phyloP scores from a whole-genome alignment of 805 yeast genomes.

The Saccharomycopsis selenospora region DNA sequence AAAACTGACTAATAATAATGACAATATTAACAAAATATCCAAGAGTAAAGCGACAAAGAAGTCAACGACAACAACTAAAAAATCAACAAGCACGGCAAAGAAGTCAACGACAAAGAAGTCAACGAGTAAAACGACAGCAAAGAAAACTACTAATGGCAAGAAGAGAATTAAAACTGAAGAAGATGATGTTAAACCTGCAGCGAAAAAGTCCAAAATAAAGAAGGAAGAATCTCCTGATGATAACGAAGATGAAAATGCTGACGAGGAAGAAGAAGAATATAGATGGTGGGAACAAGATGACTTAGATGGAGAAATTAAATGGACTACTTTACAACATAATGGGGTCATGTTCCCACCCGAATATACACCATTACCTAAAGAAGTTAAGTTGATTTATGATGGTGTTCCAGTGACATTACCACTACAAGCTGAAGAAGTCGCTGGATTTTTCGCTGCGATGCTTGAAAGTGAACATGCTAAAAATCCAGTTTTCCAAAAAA shows the following conservation, averaged over 20 bases:
- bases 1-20: slow-evolving; percentile 17
- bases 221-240: slow-evolving; percentile 24
- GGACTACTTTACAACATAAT: slow-evolving; percentile 80
- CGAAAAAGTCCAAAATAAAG: slow-evolving; percentile 13
- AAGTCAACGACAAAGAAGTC: slow-evolving; percentile 6
- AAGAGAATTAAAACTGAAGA: slow-evolving; percentile 6
- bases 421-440: slow-evolving; percentile 86
- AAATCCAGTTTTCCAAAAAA: slow-evolving; percentile 78
- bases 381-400: slow-evolving; percentile 68
- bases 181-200: slow-evolving; percentile 10
- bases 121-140: slow-evolving; percentile 2
- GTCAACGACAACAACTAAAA: background rate
- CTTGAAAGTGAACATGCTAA: slow-evolving; percentile 81
- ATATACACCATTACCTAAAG: slow-evolving; percentile 76
- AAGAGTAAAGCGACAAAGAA: background rate
- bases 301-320: slow-evolving; percentile 66
- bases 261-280: slow-evolving; percentile 53
- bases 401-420: slow-evolving; percentile 73
- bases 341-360: slow-evolving; percentile 94
- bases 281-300: slow-evolving; percentile 84
- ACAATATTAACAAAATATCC: slow-evolving; percentile 18
- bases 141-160: slow-evolving; percentile 1
- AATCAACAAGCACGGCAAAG: background rate
- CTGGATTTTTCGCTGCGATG: slow-evolving; percentile 90
- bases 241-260: slow-evolving; percentile 32